Evolutionary conservation across 2,329 filamentous ascomycete genomes (phyloP).

Genomic region (Curvularia verruculosa): DNA sequence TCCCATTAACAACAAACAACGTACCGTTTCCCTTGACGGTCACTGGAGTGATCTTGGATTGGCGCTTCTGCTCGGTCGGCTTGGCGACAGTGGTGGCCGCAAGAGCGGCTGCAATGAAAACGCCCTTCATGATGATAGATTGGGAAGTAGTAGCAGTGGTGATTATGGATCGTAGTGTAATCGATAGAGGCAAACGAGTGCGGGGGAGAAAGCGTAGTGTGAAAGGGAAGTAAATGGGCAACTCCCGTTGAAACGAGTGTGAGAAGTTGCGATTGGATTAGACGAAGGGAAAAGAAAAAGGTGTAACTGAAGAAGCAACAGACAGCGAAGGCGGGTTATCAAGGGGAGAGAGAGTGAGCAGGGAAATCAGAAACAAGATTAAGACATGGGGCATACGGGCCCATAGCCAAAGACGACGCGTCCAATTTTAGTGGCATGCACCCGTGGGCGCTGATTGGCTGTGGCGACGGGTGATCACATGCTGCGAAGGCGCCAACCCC

Average conservation of each 20-base stretch:
- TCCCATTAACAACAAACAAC: constrained; percentile 13
- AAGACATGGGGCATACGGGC: background rate
- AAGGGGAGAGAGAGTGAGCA: background rate
- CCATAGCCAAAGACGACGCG: constrained; percentile 11
- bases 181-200: background rate
- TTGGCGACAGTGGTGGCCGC: constrained; percentile 55
- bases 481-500: constrained; percentile 12
- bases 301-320: constrained; percentile 12
- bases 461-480: background rate
- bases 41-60: constrained; percentile 56
- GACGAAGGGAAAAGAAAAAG: constrained; percentile 7
- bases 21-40: constrained; percentile 67
- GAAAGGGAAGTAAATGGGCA: constrained; percentile 8
- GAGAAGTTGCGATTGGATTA: constrained; percentile 15
- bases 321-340: constrained; percentile 1
- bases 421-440: constrained; percentile 13
- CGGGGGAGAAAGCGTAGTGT: constrained; percentile 3
- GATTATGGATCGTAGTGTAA: constrained; percentile 7
- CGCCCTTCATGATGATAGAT: constrained; percentile 59
- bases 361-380: constrained; percentile 9
- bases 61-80: constrained; percentile 46
- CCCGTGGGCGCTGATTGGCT: constrained; percentile 4
- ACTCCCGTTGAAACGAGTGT: constrained; percentile 22
- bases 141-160: constrained; percentile 13
- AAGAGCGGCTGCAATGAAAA: constrained; percentile 55